These are phyloP conservation scores for Rasamsonia emersonii DNA, from an alignment of 2,329 filamentous ascomycete genomes.

Conservation along the genomic window DNA sequence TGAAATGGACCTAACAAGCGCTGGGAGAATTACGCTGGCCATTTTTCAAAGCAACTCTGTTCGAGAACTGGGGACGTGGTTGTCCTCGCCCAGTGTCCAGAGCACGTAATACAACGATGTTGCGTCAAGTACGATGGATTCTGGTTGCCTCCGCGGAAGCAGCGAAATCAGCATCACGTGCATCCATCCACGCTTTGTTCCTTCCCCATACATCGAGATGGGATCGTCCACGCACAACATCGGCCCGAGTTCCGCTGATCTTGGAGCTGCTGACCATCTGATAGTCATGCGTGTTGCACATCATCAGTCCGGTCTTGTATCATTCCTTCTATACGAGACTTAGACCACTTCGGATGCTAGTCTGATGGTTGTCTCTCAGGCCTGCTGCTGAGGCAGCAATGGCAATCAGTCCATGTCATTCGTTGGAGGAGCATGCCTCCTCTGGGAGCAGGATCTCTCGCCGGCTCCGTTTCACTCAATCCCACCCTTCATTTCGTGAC, in stretches of 20 bases:
- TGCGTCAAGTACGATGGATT: too few relatives aligned
- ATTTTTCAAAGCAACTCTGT: slow-evolving; percentile 4
- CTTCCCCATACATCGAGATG: slow-evolving; percentile 7
- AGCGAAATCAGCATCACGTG: slow-evolving; percentile 6
- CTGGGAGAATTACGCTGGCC: slow-evolving; percentile 12
- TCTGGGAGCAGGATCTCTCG: slow-evolving; percentile 10
- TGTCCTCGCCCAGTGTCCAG: not conserved
- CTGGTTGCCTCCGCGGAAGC: too few relatives aligned
- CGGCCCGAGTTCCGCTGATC: not conserved
- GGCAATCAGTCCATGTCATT: slow-evolving; percentile 18
- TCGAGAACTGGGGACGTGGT: not conserved
- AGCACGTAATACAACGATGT: slow-evolving; percentile 1
- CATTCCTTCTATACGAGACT: slow-evolving; percentile 8
- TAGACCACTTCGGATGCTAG: slow-evolving; percentile 3
- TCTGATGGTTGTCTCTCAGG: slow-evolving; percentile 6
- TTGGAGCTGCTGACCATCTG: too few relatives aligned
- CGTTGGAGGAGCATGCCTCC: slow-evolving; percentile 15
- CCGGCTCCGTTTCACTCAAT: slow-evolving; percentile 7
- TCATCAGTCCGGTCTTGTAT: slow-evolving; percentile 2
- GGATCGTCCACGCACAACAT: not conserved
- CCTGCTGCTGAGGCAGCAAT: slow-evolving; percentile 12
- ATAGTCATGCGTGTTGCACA: too few relatives aligned
- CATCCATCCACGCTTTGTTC: slow-evolving; percentile 2
- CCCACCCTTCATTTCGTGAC: slow-evolving; percentile 5
- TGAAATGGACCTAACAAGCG: slow-evolving; percentile 1